Percentiles rank a stretch among this genome's conserved stretches.
phyloP scores from a whole-genome alignment of 2,329 filamentous ascomycete genomes.

The Colletotrichum horii region DNA sequence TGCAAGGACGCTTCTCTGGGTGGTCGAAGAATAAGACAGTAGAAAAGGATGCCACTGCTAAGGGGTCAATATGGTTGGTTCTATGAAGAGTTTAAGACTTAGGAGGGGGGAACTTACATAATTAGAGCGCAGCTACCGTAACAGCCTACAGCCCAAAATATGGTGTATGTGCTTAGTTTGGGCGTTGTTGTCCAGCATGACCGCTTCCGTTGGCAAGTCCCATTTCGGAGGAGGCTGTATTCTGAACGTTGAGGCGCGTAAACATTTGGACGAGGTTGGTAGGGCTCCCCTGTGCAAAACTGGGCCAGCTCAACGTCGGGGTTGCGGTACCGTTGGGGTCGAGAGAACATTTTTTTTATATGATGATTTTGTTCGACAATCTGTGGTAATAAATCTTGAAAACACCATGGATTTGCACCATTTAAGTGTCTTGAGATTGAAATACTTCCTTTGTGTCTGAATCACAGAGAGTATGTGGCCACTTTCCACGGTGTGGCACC shows the following conservation, averaged over 20 bases:
- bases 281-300: not conserved
- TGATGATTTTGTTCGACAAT: not conserved
- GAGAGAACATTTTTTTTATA: not conserved
- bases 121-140: not conserved
- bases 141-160: not conserved
- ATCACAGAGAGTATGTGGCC: not conserved
- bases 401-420: not conserved
- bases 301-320: not conserved
- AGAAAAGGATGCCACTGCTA: not conserved
- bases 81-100: not conserved
- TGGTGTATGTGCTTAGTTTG: not conserved
- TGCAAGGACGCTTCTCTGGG: not conserved
- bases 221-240: not conserved
- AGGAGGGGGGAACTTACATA: not conserved
- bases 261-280: not conserved
- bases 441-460: not conserved
- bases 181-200: not conserved
- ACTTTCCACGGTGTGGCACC: not conserved
- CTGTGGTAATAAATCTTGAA: accelerated
- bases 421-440: not conserved
- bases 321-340: not conserved
- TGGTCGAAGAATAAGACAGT: not conserved
- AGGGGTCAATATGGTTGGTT: not conserved
- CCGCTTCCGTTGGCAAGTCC: not conserved
- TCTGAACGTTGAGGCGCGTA: not conserved